Conservation (phyloP, 2,329 filamentous ascomycete genomes). For the Pestalotiopsis sp. region DNA sequence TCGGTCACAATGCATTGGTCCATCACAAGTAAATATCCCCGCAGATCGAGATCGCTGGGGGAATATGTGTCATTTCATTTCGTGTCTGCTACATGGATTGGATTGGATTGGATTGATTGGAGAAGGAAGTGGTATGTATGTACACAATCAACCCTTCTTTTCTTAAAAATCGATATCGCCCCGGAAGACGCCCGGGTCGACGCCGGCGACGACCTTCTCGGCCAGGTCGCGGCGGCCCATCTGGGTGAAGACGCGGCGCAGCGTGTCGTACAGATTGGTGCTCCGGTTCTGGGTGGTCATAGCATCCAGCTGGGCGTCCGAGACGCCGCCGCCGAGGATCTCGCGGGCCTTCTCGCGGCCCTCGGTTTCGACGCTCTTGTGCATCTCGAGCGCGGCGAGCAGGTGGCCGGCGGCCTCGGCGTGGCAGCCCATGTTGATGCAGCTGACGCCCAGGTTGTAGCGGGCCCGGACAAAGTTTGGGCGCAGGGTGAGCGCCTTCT, state of each 20-base stretch:
- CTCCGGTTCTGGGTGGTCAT: slow-evolving; percentile 95
- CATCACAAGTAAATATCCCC: no score
- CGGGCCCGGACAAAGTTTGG: slow-evolving; percentile 96
- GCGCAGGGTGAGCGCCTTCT: slow-evolving; percentile 83
- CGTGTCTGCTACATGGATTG: no score
- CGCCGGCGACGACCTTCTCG: slow-evolving; percentile 82
- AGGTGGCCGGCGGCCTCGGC: slow-evolving; percentile 91
- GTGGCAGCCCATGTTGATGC: slow-evolving; percentile 96
- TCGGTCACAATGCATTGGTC: no score
- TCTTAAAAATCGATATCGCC: slow-evolving; percentile 81
- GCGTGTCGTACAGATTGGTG: slow-evolving; percentile 93
- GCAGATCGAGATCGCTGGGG: no score
- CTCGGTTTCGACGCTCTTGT: slow-evolving; percentile 86
- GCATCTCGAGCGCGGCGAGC: slow-evolving; percentile 89
- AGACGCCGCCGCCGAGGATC: slow-evolving; percentile 63
- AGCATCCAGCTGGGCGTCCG: slow-evolving; percentile 75
- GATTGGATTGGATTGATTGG: no score
- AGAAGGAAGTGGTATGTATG: no score
- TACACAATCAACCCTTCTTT: neutral
- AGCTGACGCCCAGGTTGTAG: slow-evolving; percentile 94
- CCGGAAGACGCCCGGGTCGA: slow-evolving; percentile 88
- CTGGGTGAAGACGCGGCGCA: slow-evolving; percentile 91
- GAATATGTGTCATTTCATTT: no score
- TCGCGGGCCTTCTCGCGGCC: slow-evolving; percentile 82
- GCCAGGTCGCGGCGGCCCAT: slow-evolving; percentile 89